Evolutionary conservation across 2,329 filamentous ascomycete genomes (phyloP).

Genomic region (Aspergillus hiratsukae): DNA sequence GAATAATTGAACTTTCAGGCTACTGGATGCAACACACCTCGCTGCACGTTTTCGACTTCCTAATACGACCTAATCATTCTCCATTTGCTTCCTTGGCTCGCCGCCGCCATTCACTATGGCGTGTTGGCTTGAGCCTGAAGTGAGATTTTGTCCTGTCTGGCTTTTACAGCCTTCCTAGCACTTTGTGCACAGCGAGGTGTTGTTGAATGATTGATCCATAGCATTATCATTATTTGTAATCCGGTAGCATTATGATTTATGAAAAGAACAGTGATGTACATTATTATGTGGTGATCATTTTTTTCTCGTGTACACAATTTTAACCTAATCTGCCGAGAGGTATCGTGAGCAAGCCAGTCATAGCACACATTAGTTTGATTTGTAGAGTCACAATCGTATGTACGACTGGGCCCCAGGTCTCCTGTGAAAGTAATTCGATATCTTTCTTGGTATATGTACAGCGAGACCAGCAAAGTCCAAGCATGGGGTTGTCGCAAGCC

Average conservation of each 20-base stretch:
- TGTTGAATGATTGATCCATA: neutral
- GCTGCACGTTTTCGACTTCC: neutral
- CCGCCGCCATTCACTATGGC: neutral
- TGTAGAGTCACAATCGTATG: neutral
- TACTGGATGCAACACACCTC: neutral
- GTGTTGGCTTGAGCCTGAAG: neutral
- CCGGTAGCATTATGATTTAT: constrained; percentile 21
- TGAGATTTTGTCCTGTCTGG: neutral
- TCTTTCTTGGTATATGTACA: neutral
- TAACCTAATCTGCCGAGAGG: neutral
- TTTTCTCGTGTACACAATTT: constrained; percentile 19
- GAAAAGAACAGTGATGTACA: constrained; percentile 14
- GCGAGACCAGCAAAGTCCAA: neutral
- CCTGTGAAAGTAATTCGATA: neutral
- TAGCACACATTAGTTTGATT: neutral
- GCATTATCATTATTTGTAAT: constrained; percentile 18
- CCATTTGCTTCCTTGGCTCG: neutral
- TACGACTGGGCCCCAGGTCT: neutral
- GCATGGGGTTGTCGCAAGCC: neutral
- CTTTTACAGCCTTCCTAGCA: neutral
- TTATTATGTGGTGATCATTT: constrained; percentile 10
- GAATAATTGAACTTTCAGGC: neutral
- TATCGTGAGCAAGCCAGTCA: neutral
- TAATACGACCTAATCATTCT: neutral
- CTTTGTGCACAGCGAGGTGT: neutral